Base-by-base conservation (phyloP, 768 basidiomycete genomes). In the Agaricus subrufescens region DNA sequence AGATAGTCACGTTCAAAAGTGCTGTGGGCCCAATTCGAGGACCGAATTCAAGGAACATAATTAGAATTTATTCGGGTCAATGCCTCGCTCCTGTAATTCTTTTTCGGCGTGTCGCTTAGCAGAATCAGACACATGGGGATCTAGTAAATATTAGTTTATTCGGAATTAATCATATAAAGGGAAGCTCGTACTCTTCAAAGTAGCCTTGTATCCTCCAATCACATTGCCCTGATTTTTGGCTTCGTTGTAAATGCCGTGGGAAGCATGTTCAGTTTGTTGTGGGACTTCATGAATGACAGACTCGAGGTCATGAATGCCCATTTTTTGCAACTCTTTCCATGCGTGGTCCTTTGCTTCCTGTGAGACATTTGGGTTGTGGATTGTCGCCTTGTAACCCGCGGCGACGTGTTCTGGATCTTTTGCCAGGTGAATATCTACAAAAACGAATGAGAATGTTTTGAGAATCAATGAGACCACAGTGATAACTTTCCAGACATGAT, bases 311-410 rank as follows among this genome's bases (percentile, higher is more conserved):
- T 39, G 25, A 23, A 57, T 50, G 1, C 54, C 56, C 57, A 66
- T 60, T 27, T 63, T 52, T 23, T 72, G 69, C 27, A 83, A 68
- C 12, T 69, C 65, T 52, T 74, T 67, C 31, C 59, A 62, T 8
- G 82, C 84, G 27, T 73, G 71, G 43, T 69, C 68, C 60, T 80
- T 81, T 0, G 83, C 83, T 50, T 74, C 75, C 6, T 71, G 67
- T 10, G 81, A 81, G 40, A 80, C 77, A 60, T 80, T 71, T 8
- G 80, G 80, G 63, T 85, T 84, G 61, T 75, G 69, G 6, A 83
- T 73, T 14, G 83, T 71, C 15, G 82, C 81, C 62, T 82, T 82
- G 58, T 81, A 69, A 37, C 83, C 83, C 6, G 77, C 79, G 23
- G 75, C 60, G 29, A 65, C 63, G 55, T 62, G 60, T 9, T 62